These are phyloP conservation scores for Irpex lacteus DNA, from an alignment of 1,284 basidiomycete species.

Conservation along the genomic window DNA sequence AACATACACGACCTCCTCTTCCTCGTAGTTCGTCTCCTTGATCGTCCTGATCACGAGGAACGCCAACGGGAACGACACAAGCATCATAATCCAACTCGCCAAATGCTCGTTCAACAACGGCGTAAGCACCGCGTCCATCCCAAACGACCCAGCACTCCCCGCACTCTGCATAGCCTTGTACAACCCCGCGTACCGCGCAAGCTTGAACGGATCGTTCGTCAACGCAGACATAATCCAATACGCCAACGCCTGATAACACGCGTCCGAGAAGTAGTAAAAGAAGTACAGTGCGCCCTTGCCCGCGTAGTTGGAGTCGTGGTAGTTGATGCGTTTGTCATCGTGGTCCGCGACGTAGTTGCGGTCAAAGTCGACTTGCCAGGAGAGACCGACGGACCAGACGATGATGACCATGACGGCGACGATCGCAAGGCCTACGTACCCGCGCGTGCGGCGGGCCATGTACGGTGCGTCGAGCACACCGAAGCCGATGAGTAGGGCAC, in stretches of 20 bases:
- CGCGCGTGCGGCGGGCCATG: constrained; percentile 34
- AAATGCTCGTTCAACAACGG: constrained; percentile 39
- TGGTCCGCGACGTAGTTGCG: constrained; percentile 17
- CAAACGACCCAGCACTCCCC: constrained; percentile 40
- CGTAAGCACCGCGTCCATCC: constrained; percentile 44
- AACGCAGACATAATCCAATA: constrained; percentile 45
- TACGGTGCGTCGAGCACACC: constrained; percentile 35
- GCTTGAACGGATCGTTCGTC: constrained; percentile 40
- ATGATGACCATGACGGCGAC: constrained; percentile 32
- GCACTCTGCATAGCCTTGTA: constrained; percentile 41
- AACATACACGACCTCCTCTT: constrained; percentile 33
- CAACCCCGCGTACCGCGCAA: constrained; percentile 41
- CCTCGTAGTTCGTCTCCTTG: constrained; percentile 39
- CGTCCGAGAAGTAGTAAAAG: constrained; percentile 39
- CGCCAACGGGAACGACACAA: constrained; percentile 36
- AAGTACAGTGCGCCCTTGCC: constrained; percentile 38
- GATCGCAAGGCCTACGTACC: constrained; percentile 37
- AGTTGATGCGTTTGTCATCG: constrained; percentile 28
- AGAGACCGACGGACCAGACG: constrained; percentile 35
- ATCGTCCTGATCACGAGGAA: constrained; percentile 33
- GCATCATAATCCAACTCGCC: constrained; percentile 36
- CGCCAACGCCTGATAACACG: constrained; percentile 37
- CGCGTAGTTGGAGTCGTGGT: constrained; percentile 29
- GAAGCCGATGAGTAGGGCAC: constrained; percentile 40
- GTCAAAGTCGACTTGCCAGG: constrained; percentile 37